Evolutionary conservation across 129 eudicot genomes (phyloP).

Genomic region (Glebionis coronaria): DNA sequence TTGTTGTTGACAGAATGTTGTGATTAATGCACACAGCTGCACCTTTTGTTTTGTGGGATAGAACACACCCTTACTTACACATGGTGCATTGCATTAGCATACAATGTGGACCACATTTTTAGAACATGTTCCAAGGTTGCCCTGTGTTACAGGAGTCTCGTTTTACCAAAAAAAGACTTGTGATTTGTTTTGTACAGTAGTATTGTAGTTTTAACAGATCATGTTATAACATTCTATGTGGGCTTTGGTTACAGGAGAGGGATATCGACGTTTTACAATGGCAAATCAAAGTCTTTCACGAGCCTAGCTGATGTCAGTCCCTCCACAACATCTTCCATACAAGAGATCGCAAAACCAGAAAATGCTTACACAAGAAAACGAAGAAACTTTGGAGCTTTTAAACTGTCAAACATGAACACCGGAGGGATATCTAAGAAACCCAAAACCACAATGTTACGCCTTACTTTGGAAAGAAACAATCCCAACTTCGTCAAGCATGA

Average conservation of each 20-base stretch:
- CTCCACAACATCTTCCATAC: conserved; percentile 44
- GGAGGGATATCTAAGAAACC: conserved; percentile 50
- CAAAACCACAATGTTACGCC: conserved; percentile 36
- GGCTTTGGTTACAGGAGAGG: conserved; percentile 50
- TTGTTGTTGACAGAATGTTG: neutral
- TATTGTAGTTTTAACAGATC: neutral
- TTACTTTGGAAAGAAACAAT: conserved; percentile 39
- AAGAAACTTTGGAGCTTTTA: conserved; percentile 45
- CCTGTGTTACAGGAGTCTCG: neutral
- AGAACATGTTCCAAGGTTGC: neutral
- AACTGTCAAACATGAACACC: conserved; percentile 25
- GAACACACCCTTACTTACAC: neutral
- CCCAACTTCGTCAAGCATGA: neutral
- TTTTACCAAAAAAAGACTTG: neutral
- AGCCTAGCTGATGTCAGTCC: conserved; percentile 46
- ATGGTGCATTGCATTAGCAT: neutral
- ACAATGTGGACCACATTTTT: neutral
- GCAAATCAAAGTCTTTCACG: conserved; percentile 71
- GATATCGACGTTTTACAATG: conserved; percentile 64
- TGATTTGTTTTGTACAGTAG: neutral
- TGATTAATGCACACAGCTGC: conserved; percentile 5
- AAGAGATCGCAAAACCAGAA: conserved; percentile 69
- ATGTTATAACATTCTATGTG: neutral
- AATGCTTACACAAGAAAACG: conserved; percentile 55
- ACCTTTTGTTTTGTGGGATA: neutral